Conservation (phyloP, 2,329 filamentous ascomycete genomes). For the Neobulgaria alba region DNA sequence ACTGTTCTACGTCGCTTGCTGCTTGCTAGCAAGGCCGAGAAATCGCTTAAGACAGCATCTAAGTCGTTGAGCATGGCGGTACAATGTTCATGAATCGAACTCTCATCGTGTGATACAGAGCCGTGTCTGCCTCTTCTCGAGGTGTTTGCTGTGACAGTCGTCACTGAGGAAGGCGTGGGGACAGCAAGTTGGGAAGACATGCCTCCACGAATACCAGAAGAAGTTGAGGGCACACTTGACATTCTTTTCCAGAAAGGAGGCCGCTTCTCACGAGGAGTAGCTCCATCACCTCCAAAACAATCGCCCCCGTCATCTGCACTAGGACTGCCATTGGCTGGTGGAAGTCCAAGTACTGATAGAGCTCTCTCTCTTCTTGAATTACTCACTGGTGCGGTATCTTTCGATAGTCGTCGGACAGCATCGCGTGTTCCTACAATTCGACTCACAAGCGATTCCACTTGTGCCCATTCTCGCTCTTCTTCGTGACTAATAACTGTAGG, state of each 20-base stretch:
- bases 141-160: constrained; percentile 19
- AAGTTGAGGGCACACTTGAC: constrained; percentile 37
- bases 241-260: constrained; percentile 91
- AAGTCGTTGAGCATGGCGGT: constrained; percentile 76
- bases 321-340: constrained; percentile 25
- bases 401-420: constrained; percentile 76
- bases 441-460: constrained; percentile 77
- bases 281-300: constrained; percentile 44
- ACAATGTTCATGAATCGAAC: constrained; percentile 71
- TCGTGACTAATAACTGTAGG: constrained; percentile 30
- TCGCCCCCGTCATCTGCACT: constrained; percentile 36
- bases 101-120: constrained; percentile 42
- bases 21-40: constrained; percentile 65
- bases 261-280: constrained; percentile 41
- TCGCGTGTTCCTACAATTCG: constrained; percentile 82
- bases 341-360: constrained; percentile 30
- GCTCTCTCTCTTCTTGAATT: constrained; percentile 13
- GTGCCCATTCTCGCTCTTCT: constrained; percentile 79
- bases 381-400: constrained; percentile 58
- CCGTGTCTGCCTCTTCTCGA: constrained; percentile 10
- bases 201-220: constrained; percentile 19
- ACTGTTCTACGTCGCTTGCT: constrained; percentile 68
- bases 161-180: constrained; percentile 18
- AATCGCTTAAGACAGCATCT: constrained; percentile 75
- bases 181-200: constrained; percentile 25